These are phyloP conservation scores for Lactarius vividus DNA, from an alignment of 768 basidiomycete genomes.

Conservation along the genomic window DNA sequence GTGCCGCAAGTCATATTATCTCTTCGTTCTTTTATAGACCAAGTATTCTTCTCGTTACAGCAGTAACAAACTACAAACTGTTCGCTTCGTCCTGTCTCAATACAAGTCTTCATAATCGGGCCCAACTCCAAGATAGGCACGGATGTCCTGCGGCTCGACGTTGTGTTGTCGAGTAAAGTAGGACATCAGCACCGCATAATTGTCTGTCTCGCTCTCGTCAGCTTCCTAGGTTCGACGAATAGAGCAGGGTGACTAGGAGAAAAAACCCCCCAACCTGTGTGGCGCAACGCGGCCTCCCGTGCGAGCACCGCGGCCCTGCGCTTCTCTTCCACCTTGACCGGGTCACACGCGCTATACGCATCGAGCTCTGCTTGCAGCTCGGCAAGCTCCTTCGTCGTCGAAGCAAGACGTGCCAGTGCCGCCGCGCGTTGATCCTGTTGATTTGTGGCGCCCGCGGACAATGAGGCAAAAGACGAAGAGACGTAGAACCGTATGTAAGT, in stretches of 20 bases:
- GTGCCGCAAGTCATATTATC: neutral
- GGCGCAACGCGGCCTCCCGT: slow-evolving; percentile 78
- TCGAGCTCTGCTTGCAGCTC: slow-evolving; percentile 65
- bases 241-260: too few species aligned
- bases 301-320: slow-evolving; percentile 69
- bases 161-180: slow-evolving; percentile 64
- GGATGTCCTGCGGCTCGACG: slow-evolving; percentile 58
- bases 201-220: slow-evolving; percentile 45
- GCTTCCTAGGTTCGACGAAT: too few species aligned
- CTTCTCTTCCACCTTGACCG: slow-evolving; percentile 74
- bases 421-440: slow-evolving; percentile 55
- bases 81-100: slow-evolving; percentile 26
- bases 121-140: slow-evolving; percentile 60
- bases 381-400: slow-evolving; percentile 47
- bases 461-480: neutral
- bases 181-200: slow-evolving; percentile 62
- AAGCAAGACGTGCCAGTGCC: slow-evolving; percentile 49
- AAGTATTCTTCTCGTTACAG: neutral
- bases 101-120: slow-evolving; percentile 79
- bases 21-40: neutral
- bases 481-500: neutral
- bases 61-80: neutral
- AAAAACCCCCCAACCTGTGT: slow-evolving; percentile 69
- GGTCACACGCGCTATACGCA: slow-evolving; percentile 83
- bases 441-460: neutral